Evolutionary conservation across 352 stramenopile genomes (phyloP), one percentile per base, ranked within the genome.

Genomic region (Pythium vanterpoolii): DNA sequence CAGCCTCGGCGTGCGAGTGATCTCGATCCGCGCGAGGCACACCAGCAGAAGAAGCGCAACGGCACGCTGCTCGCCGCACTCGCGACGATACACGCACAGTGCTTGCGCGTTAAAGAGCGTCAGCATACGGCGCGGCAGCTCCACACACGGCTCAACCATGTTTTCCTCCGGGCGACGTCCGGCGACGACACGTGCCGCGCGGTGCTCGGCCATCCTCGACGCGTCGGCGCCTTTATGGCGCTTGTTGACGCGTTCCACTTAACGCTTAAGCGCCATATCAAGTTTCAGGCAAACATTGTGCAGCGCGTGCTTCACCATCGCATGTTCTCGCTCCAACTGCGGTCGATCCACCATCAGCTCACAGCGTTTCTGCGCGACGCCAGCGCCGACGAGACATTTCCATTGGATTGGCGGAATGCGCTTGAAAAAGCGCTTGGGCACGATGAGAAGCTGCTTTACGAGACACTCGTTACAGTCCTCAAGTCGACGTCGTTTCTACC

Each of bases 361-460:
- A 50, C 38, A 6, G 49, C 49, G 34, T 64, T 69, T 38, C 39
- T 69, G 18, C 48, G 47, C 28, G 48, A 60, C 1, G 49, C 33
- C 14, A n/a, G 43, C 11, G 33, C 30, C 30, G 26, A 64, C 33
- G 50, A 57, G 21, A 56, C 23, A 16, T 64, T 64, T 23, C 55
- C 62, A 9, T 34, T 58, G 27, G 62, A 64, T 1, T 69, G 62
- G 62, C 55, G 56, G 14, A 24, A 11, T 8, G 42, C 39, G 10
- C 61, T 69, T 23, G 62, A 64, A 24, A 49, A 11, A 8, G 56
- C 48, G 6, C 40, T 64, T 21, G 45, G 40, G 16, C 66, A 82
- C 33, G 81, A 90, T 56, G 81, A 90, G 53, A 79, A 72, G 43
- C 49, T 63, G 33, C 64, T 90, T 21, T 70, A 87, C 30, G 72